These are phyloP conservation scores for Saccharomycopsis sp. DNA, from an alignment of 805 yeast species.

Conservation along the genomic window DNA sequence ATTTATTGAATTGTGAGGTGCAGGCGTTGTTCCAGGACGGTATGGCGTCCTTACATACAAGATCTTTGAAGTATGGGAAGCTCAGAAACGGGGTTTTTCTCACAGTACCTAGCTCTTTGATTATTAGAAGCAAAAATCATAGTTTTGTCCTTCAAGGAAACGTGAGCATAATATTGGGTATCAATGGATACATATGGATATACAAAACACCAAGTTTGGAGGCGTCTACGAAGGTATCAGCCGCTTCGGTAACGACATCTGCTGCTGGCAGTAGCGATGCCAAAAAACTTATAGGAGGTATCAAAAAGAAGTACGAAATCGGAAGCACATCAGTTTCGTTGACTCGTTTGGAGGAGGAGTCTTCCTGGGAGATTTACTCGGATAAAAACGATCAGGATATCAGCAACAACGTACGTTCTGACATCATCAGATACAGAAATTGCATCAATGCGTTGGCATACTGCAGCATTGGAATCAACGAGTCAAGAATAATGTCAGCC, in stretches of 20 bases:
- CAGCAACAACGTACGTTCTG: slow-evolving; percentile 51
- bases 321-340: slow-evolving; percentile 62
- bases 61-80: slow-evolving; percentile 93
- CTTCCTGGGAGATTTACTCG: slow-evolving; percentile 91
- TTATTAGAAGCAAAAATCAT: slow-evolving; percentile 83
- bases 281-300: not conserved
- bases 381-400: slow-evolving; percentile 76
- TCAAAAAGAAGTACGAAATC: slow-evolving; percentile 36
- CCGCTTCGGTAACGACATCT: slow-evolving; percentile 23
- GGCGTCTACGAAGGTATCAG: slow-evolving; percentile 15
- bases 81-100: slow-evolving; percentile 83
- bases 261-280: slow-evolving; percentile 21
- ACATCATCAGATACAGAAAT: slow-evolving; percentile 79
- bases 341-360: slow-evolving; percentile 84
- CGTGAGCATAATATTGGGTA: slow-evolving; percentile 84
- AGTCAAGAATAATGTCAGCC: slow-evolving; percentile 67
- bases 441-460: slow-evolving; percentile 76
- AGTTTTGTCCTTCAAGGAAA: slow-evolving; percentile 90
- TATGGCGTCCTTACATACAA: slow-evolving; percentile 86
- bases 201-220: slow-evolving; percentile 49
- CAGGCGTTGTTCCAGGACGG: slow-evolving; percentile 88
- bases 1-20: slow-evolving; percentile 90
- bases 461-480: slow-evolving; percentile 83
- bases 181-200: slow-evolving; percentile 92
- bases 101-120: slow-evolving; percentile 72